Evolutionary conservation across 73 alveolate species (phyloP).

Genomic region (Tetrahymena thermophila): DNA sequence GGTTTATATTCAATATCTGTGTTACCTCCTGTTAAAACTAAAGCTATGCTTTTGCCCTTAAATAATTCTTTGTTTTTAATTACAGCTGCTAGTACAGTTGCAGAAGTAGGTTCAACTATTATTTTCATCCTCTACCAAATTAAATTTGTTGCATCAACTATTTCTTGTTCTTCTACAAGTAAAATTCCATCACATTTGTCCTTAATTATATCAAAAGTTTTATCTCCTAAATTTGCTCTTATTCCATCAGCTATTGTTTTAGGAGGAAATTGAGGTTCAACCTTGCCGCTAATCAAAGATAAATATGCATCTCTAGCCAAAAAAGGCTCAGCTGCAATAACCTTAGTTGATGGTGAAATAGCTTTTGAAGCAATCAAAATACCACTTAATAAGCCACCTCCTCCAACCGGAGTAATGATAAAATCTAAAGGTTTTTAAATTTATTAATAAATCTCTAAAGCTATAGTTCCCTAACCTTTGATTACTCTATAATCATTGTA

Average conservation of each 20-base stretch:
- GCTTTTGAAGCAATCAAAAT: not conserved
- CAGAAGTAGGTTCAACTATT: not conserved
- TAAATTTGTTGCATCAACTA: not conserved
- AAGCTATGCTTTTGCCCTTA: not conserved
- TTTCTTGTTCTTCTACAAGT: not conserved
- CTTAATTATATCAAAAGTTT: not conserved
- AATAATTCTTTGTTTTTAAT: constrained; percentile 3
- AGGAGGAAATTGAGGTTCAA: not conserved
- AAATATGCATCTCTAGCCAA: not conserved
- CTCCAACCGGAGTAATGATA: not conserved
- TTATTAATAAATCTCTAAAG: not conserved
- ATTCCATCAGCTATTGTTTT: not conserved
- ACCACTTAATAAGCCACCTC: not conserved
- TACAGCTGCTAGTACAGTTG: constrained; percentile 6
- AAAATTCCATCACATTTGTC: not conserved
- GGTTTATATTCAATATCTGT: not conserved
- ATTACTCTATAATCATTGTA: not conserved
- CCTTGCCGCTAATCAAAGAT: not conserved
- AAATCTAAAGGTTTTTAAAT: not conserved
- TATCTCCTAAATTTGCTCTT: not conserved
- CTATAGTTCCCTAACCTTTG: not conserved
- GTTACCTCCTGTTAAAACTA: constrained; percentile 1
- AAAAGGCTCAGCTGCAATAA: not conserved
- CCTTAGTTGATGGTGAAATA: not conserved
- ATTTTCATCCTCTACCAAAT: constrained; percentile 3